phyloP scores from a whole-genome alignment of 345 rosid species.

The Nasturtium officinale region DNA sequence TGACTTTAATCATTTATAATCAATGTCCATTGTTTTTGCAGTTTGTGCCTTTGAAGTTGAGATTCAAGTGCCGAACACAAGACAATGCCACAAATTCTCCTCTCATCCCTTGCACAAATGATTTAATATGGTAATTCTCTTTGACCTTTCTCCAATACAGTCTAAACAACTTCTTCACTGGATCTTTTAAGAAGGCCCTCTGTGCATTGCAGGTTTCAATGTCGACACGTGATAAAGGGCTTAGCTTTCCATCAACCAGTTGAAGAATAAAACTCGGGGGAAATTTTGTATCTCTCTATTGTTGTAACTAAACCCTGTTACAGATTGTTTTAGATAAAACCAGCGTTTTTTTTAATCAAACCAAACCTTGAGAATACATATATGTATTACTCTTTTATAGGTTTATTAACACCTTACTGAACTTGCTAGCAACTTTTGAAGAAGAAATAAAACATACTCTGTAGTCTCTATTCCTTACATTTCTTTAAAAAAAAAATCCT shows the following conservation, averaged over 20 bases:
- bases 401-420: neutral
- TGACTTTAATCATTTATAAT: neutral
- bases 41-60: conserved; percentile 66
- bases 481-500: too few relatives aligned
- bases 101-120: conserved; percentile 45
- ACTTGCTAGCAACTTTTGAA: neutral
- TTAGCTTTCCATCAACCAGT: conserved; percentile 54
- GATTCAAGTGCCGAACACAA: conserved; percentile 62
- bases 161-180: neutral
- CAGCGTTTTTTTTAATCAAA: neutral
- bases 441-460: neutral
- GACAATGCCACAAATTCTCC: conserved; percentile 40
- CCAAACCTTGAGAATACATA: conserved; percentile 4
- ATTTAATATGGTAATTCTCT: conserved; percentile 65
- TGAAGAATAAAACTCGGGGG: conserved; percentile 53
- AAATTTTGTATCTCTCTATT: neutral
- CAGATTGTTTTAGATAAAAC: neutral
- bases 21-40: conserved; percentile 35
- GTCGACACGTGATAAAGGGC: conserved; percentile 78
- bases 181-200: neutral
- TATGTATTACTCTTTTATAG: conserved; percentile 2
- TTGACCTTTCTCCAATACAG: neutral
- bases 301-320: conserved; percentile 15
- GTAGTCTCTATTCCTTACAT: too few relatives aligned
- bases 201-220: conserved; percentile 66